Conservation (phyloP, 2,329 filamentous ascomycete species). For the Curvularia sp. region DNA sequence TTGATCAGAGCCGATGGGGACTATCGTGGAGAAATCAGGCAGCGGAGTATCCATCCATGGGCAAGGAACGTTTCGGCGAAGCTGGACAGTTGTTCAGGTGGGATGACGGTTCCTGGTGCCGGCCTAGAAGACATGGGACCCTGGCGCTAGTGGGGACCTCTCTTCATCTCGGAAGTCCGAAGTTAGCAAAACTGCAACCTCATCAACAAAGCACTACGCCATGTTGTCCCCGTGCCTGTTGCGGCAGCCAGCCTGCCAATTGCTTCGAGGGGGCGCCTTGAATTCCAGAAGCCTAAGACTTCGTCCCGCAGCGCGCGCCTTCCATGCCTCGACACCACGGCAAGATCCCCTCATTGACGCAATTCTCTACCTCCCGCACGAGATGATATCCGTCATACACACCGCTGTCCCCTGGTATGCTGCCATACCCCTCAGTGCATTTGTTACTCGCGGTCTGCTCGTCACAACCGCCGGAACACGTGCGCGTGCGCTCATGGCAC, state of each 20-base stretch:
- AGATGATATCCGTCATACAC: constrained; percentile 61
- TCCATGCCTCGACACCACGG: constrained; percentile 58
- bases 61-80: constrained; percentile 16
- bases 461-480: constrained; percentile 57
- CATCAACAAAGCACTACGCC: constrained; percentile 13
- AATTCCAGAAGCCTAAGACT: constrained; percentile 2
- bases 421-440: constrained; percentile 62
- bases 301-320: constrained; percentile 49
- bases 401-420: constrained; percentile 62
- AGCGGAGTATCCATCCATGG: constrained; percentile 18
- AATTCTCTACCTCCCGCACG: constrained; percentile 55
- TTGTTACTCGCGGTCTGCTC: constrained; percentile 58
- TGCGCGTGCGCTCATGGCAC: constrained; percentile 49
- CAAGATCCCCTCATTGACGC: constrained; percentile 53
- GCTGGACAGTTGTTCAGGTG: constrained; percentile 32
- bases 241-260: constrained; percentile 36
- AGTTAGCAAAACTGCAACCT: constrained; percentile 14
- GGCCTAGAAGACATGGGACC: constrained; percentile 29
- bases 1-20: constrained; percentile 18
- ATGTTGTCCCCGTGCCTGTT: constrained; percentile 38
- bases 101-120: constrained; percentile 37
- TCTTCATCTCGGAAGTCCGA: constrained; percentile 28
- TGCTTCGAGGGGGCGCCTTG: constrained; percentile 24
- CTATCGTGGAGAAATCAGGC: constrained; percentile 16
- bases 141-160: constrained; percentile 21